Percentiles rank a stretch among this genome's conserved stretches.
Evolutionary conservation across 306 rosid species (phyloP).

Genomic region (Cicer judaicum): DNA sequence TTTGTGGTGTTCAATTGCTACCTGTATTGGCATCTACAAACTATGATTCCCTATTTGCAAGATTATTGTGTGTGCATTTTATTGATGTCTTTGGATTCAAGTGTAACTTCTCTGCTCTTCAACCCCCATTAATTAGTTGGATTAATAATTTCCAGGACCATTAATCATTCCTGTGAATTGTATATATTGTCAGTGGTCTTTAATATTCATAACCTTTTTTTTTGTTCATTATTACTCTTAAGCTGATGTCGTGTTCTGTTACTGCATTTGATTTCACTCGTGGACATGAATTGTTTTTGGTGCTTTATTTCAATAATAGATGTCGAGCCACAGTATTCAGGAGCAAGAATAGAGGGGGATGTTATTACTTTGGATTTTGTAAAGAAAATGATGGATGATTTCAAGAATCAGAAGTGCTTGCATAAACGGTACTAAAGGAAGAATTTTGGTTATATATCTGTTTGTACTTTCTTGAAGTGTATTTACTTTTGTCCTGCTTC

Average conservation of each 20-base stretch:
- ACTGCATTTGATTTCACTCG: constrained; percentile 43
- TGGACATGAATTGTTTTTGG: constrained; percentile 36
- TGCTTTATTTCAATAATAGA: constrained; percentile 61
- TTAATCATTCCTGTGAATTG: constrained; percentile 10
- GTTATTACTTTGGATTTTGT: constrained; percentile 88
- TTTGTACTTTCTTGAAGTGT: constrained; percentile 31
- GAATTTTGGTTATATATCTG: neutral
- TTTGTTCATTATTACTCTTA: constrained; percentile 5
- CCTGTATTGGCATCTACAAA: constrained; percentile 37
- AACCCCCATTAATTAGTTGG: neutral
- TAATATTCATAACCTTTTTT: neutral
- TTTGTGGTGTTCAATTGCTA: constrained; percentile 11
- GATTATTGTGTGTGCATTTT: constrained; percentile 20
- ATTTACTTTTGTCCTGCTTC: constrained; percentile 41
- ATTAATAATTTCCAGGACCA: constrained; percentile 14
- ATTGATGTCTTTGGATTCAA: constrained; percentile 10
- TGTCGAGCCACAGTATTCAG: constrained; percentile 90
- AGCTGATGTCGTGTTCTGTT: constrained; percentile 17
- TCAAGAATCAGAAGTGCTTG: constrained; percentile 84
- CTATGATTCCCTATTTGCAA: constrained; percentile 18
- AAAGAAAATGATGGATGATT: constrained; percentile 96
- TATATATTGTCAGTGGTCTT: constrained; percentile 22
- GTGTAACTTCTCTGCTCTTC: constrained; percentile 14
- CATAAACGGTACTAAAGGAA: constrained; percentile 80
- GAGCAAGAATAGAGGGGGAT: constrained; percentile 96